These are phyloP conservation scores for Teunomyces atbi DNA, from an alignment of 805 yeast species.

Conservation along the genomic window DNA sequence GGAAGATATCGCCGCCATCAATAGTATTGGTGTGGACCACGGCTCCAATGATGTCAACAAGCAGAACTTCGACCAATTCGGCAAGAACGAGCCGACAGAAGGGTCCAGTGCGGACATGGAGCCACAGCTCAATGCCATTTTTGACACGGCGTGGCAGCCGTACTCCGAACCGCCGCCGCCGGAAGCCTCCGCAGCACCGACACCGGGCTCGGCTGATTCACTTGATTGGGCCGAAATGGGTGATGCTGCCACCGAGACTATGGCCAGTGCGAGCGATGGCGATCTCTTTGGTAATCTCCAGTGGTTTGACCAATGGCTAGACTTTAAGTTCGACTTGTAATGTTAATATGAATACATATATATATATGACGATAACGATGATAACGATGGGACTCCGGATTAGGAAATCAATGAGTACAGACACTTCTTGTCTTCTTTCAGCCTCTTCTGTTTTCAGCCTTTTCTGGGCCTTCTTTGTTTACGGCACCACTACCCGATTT, in stretches of 20 bases:
- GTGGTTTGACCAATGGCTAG: slow-evolving; percentile 58
- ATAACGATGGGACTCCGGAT: too few relatives aligned
- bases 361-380: too few relatives aligned
- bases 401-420: too few relatives aligned
- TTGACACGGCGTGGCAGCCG: background rate
- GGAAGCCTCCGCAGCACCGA: background rate
- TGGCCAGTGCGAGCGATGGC: slow-evolving; percentile 5
- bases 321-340: slow-evolving; percentile 20
- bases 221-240: background rate
- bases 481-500: background rate
- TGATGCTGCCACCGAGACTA: background rate
- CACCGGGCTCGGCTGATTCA: slow-evolving; percentile 1
- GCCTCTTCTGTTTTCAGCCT: too few relatives aligned
- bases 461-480: too few relatives aligned
- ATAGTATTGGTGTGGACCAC: slow-evolving; percentile 48
- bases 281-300: slow-evolving; percentile 43
- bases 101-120: slow-evolving; percentile 6
- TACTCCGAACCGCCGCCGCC: background rate
- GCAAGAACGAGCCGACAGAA: slow-evolving; percentile 16
- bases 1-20: slow-evolving; percentile 37
- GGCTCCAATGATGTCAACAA: slow-evolving; percentile 52
- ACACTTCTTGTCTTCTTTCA: too few relatives aligned
- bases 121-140: background rate
- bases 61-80: slow-evolving; percentile 48
- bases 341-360: background rate